Base-by-base conservation (phyloP, 2,329 filamentous ascomycete genomes). In the Aspergillus thermomutatus region DNA sequence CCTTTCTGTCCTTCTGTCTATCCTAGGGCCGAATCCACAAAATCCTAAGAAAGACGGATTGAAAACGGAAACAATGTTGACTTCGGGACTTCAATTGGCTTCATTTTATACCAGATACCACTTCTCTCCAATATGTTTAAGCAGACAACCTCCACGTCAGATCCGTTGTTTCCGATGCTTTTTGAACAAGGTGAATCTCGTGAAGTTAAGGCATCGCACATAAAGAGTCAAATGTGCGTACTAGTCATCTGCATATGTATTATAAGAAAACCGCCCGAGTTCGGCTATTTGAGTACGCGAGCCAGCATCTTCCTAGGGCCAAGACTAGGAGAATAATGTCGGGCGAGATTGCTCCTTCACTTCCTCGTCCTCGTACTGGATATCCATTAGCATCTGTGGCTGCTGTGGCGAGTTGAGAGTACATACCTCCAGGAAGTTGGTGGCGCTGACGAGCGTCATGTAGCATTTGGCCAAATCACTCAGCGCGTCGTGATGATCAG, bases 381-480 rank as follows among this genome's bases (percentile, higher is more conserved):
- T 19, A 34, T n/a, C 17, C 5, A 43, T 72, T 50, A 70, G 63
- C 51, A 21, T 28, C 41, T 37, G 10, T 4, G 2, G 31, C 14
- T 37, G 14, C 7, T 37, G 14, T 37, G 14, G 31, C 31, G 4
- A 6, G 14, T 17, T 37, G 31, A n/a, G 3, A 10, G 27, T 23
- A 76, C 85, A 76, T 79, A 96, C 92, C 81, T 97, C 89, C 53
- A 96, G 78, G 72, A 96, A 97, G 46, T 86, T 87, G 9, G 91
- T 95, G 40, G 91, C 86, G 28, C 87, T 83, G 67, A 97, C 90
- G 61, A 97, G 80, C 54, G 94, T 81, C 75, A 93, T 88, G 68
- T 94, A 90, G 49, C 90, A 87, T 72, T 96, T 91, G 5, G 92
- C 90, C 63, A 97, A 75, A 64, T 93, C 91, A 49, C 85, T 83